phyloP scores from a whole-genome alignment of 768 basidiomycete species.

The Heimioporus sp. region DNA sequence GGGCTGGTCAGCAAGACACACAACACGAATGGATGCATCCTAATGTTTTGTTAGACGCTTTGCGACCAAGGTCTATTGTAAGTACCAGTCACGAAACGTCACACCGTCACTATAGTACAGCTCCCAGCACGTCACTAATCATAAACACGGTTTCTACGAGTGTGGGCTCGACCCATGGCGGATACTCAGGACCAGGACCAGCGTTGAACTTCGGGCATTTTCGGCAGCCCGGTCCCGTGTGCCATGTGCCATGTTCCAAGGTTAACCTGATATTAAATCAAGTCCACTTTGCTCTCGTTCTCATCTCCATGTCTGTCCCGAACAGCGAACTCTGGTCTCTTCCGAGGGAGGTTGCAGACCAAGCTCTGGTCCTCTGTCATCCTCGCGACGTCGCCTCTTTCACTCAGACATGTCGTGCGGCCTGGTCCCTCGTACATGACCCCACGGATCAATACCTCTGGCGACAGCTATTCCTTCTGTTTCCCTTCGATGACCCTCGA shows the following conservation, averaged over 20 bases:
- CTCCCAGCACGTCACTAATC: no score
- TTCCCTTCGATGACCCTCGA: conserved; percentile 67
- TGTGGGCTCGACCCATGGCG: no score
- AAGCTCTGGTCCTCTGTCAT: conserved; percentile 53
- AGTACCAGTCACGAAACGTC: no score
- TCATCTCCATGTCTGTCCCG: neutral
- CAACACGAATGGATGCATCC: conserved; percentile 15
- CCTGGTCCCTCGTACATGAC: conserved; percentile 48
- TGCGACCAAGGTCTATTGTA: no score
- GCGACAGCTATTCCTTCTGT: conserved; percentile 58
- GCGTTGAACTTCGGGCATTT: no score
- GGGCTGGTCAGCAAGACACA: conserved; percentile 21
- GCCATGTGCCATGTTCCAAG: no score
- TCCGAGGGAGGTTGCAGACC: conserved; percentile 56
- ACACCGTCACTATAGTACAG: no score
- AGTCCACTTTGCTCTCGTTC: no score
- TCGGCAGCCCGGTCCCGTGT: no score
- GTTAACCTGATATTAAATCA: no score
- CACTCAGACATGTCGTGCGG: conserved; percentile 50
- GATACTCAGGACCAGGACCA: no score
- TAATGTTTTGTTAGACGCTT: neutral
- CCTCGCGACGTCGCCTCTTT: conserved; percentile 60
- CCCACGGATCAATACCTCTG: conserved; percentile 60
- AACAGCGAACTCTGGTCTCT: conserved; percentile 21
- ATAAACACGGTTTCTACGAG: no score